Percentiles rank a stretch among this genome's conserved stretches.
These are phyloP conservation scores for Psidium friedrichsthalianum DNA, from an alignment of 345 rosid genomes.

Conservation along the genomic window DNA sequence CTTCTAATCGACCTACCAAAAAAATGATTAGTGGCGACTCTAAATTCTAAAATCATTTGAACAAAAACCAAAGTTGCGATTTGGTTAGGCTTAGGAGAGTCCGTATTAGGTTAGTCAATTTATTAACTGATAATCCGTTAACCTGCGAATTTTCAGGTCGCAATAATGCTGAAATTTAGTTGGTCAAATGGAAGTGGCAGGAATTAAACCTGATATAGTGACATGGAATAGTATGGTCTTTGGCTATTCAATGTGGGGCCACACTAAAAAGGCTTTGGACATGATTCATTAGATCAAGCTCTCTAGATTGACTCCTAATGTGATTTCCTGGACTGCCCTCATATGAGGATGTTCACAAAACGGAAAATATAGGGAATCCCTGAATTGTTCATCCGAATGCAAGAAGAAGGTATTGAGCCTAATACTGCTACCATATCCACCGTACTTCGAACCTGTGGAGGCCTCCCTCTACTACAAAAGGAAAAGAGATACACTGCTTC, in stretches of 20 bases:
- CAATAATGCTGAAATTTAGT: conserved; percentile 41
- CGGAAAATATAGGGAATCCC: conserved; percentile 32
- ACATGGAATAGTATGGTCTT: conserved; percentile 55
- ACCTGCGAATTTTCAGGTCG: no score
- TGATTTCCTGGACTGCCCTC: conserved; percentile 73
- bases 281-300: conserved; percentile 33
- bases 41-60: no score
- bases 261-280: conserved; percentile 39
- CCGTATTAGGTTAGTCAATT: no score
- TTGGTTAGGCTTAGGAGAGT: no score
- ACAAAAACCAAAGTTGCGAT: no score
- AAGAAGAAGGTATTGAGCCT: conserved; percentile 26
- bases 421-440: conserved; percentile 37
- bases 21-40: no score
- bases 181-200: conserved; percentile 41
- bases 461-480: conserved; percentile 35
- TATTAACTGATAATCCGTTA: no score
- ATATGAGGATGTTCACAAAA: conserved; percentile 45
- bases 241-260: conserved; percentile 49
- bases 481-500: conserved; percentile 48
- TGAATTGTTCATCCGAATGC: conserved; percentile 33
- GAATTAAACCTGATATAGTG: conserved; percentile 46
- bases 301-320: conserved; percentile 41
- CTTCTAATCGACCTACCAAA: no score
- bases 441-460: conserved; percentile 37